Percentiles rank a stretch among this genome's conserved stretches.
These are phyloP conservation scores for Paulownia fortunei DNA, from an alignment of 257 asterid species.

Conservation along the genomic window DNA sequence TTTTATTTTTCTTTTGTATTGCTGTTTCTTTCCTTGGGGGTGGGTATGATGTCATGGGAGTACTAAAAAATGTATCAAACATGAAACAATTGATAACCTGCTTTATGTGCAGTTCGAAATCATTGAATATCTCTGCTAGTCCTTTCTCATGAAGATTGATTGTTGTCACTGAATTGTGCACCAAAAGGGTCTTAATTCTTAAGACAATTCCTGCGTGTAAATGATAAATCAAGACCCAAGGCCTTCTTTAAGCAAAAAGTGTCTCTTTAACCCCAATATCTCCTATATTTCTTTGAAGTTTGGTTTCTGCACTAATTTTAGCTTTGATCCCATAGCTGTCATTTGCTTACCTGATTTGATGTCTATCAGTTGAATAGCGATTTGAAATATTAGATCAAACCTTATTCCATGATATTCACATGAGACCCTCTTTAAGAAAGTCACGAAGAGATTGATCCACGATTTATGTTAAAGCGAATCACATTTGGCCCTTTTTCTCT, in stretches of 20 bases:
- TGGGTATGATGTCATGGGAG: not conserved
- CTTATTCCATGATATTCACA: too few relatives aligned
- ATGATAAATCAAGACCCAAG: not conserved
- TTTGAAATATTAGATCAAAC: too few relatives aligned
- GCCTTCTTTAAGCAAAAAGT: not conserved
- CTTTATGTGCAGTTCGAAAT: not conserved
- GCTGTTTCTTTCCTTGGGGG: not conserved
- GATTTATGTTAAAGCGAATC: too few relatives aligned
- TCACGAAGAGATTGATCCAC: too few relatives aligned
- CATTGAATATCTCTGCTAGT: not conserved
- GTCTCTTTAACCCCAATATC: not conserved
- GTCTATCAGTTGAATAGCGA: too few relatives aligned
- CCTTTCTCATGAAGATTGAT: slow-evolving; percentile 1
- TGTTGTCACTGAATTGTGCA: not conserved
- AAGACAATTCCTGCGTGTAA: too few relatives aligned
- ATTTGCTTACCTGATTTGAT: too few relatives aligned
- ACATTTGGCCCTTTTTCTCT: too few relatives aligned
- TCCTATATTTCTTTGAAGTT: not conserved
- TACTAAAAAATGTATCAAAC: not conserved
- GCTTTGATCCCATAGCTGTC: not conserved
- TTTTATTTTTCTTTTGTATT: not conserved
- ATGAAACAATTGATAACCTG: not conserved
- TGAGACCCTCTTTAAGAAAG: too few relatives aligned
- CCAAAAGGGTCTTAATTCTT: not conserved
- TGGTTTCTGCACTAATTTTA: not conserved